Percentiles rank a stretch among this genome's conserved stretches.
These are phyloP conservation scores for Fusarium sp. DNA, from an alignment of 2,329 filamentous ascomycete genomes.

Conservation along the genomic window DNA sequence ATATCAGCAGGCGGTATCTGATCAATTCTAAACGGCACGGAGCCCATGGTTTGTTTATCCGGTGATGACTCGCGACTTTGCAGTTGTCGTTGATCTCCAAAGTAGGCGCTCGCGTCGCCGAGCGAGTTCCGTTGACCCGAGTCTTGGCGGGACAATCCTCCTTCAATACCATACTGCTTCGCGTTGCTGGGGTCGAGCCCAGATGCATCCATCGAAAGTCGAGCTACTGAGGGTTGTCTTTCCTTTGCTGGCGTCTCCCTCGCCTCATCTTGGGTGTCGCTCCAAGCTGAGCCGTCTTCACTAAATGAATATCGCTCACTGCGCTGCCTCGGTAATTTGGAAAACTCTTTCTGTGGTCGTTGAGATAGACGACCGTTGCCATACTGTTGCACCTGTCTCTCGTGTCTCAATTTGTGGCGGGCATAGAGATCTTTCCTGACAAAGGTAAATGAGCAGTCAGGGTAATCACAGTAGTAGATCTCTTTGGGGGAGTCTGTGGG, in stretches of 20 bases:
- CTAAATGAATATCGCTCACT: conserved; percentile 48
- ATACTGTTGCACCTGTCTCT: conserved; percentile 49
- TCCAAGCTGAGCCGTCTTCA: conserved; percentile 50
- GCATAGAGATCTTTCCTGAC: conserved; percentile 51
- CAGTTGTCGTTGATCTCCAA: conserved; percentile 39
- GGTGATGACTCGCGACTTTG: conserved; percentile 47
- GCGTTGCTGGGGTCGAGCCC: conserved; percentile 15
- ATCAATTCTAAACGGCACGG: conserved; percentile 40
- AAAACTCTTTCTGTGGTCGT: conserved; percentile 47
- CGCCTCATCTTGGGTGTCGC: conserved; percentile 49
- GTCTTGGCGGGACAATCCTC: conserved; percentile 30
- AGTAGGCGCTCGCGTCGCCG: conserved; percentile 27
- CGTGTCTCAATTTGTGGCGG: conserved; percentile 49
- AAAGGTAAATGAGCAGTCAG: conserved; percentile 51
- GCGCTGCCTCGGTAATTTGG: conserved; percentile 40
- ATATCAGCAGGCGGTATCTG: conserved; percentile 42
- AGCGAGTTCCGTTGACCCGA: conserved; percentile 35
- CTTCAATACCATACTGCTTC: conserved; percentile 12
- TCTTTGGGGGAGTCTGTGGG: conserved; percentile 50
- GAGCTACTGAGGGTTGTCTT: conserved; percentile 10
- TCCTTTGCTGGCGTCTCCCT: conserved; percentile 42
- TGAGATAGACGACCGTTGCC: conserved; percentile 49
- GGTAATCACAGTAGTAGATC: conserved; percentile 51
- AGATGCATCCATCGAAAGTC: conserved; percentile 28
- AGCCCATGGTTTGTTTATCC: conserved; percentile 39